Conservation (phyloP, 345 rosid species). For the Kernera saxatilis region DNA sequence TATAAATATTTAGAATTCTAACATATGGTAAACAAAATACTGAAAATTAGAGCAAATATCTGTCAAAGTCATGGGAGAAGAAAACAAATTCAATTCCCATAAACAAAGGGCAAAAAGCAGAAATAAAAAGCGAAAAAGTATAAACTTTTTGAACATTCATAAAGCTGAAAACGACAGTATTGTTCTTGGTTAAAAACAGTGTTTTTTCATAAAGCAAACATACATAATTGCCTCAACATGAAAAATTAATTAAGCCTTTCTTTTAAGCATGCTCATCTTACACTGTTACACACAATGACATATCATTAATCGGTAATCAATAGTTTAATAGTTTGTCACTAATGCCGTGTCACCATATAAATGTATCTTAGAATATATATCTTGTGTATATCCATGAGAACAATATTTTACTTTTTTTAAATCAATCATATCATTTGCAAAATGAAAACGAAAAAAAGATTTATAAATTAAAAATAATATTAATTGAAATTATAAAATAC, state of each 20-base stretch:
- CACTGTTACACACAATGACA: neutral
- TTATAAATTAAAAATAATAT: neutral
- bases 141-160: slow-evolving; percentile 19
- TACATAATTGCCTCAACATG: slow-evolving; percentile 23
- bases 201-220: slow-evolving; percentile 22
- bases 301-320: neutral
- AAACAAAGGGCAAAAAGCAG: slow-evolving; percentile 25
- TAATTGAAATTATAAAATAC: too few species aligned
- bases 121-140: slow-evolving; percentile 24
- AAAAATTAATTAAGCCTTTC: neutral
- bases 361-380: too few species aligned
- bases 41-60: neutral
- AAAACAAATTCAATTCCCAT: slow-evolving; percentile 10
- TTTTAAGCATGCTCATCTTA: slow-evolving; percentile 25
- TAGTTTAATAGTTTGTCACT: neutral
- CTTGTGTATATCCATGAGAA: too few species aligned
- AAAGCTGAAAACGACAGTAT: slow-evolving; percentile 33
- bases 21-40: neutral
- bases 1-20: neutral
- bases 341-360: neutral
- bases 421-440: neutral
- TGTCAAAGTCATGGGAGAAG: slow-evolving; percentile 19
- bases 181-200: slow-evolving; percentile 21
- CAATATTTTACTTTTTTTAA: too few species aligned
- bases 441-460: too few species aligned